Conservation (phyloP, 495 filamentous ascomycete species). For the Podospora anserina region DNA sequence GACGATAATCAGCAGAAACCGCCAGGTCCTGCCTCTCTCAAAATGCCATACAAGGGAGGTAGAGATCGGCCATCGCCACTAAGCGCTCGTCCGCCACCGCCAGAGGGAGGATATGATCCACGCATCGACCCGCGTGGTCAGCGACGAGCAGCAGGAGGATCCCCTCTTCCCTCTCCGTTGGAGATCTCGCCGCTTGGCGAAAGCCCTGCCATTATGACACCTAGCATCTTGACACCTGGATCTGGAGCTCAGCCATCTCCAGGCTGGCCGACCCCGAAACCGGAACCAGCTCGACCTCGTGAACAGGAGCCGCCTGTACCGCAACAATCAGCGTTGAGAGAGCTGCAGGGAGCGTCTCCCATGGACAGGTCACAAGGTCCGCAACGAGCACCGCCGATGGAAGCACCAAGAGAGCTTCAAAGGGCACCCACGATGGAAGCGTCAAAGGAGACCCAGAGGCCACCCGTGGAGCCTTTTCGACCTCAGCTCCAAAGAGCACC, state of each 20-base stretch:
- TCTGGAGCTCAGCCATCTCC: conserved; percentile 19
- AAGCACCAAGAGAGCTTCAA: background rate
- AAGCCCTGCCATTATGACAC: conserved; percentile 8
- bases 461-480: background rate
- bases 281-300: background rate
- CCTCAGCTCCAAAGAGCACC: background rate
- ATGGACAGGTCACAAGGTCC: background rate
- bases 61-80: conserved; percentile 22
- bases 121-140: conserved; percentile 36
- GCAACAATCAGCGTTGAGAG: background rate
- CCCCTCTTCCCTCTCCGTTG: conserved; percentile 29
- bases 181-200: conserved; percentile 13
- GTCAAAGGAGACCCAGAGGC: background rate
- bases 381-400: background rate
- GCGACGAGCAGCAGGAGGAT: conserved; percentile 16
- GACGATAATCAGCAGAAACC: conserved; percentile 30
- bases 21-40: background rate
- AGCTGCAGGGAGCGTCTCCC: background rate
- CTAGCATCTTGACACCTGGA: conserved; percentile 12
- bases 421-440: background rate
- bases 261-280: conserved; percentile 12
- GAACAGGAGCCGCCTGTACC: conserved; percentile 1
- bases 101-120: conserved; percentile 35
- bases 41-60: conserved; percentile 30
- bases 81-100: conserved; percentile 29